These are phyloP conservation scores for Passiflora organensis DNA, from an alignment of 345 rosid genomes.

Conservation along the genomic window DNA sequence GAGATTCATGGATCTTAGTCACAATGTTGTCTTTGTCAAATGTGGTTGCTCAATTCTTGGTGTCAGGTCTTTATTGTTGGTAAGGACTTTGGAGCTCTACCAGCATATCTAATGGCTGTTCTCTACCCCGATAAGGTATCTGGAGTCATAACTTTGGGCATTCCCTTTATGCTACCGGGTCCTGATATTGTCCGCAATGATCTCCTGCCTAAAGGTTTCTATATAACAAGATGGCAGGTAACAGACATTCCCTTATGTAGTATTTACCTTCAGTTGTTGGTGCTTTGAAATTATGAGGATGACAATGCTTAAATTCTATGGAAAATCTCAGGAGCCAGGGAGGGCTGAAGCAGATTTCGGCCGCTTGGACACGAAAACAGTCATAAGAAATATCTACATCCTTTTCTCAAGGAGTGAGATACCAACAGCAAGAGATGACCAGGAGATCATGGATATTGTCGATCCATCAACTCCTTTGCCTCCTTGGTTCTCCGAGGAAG, in stretches of 20 bases:
- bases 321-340: slow-evolving; percentile 12
- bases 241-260: background rate
- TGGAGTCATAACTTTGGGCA: slow-evolving; percentile 29
- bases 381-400: slow-evolving; percentile 12
- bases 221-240: slow-evolving; percentile 39
- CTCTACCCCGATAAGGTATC: slow-evolving; percentile 30
- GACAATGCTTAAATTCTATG: too few relatives aligned
- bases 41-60: slow-evolving; percentile 23
- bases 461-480: slow-evolving; percentile 19
- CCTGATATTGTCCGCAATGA: slow-evolving; percentile 6
- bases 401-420: slow-evolving; percentile 14
- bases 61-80: slow-evolving; percentile 37
- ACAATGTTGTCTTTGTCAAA: background rate
- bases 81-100: slow-evolving; percentile 38
- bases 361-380: slow-evolving; percentile 15
- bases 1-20: background rate
- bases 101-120: slow-evolving; percentile 21
- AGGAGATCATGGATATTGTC: slow-evolving; percentile 27
- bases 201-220: slow-evolving; percentile 37
- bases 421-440: slow-evolving; percentile 14
- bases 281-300: background rate
- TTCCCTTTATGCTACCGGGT: slow-evolving; percentile 37
- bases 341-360: slow-evolving; percentile 21
- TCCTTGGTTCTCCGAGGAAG: slow-evolving; percentile 18
- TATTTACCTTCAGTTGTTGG: background rate